Evolutionary conservation across 2,329 filamentous ascomycete genomes (phyloP), one percentile per base, ranked within the genome.

Genomic region (Paracoccidioides brasiliensis): DNA sequence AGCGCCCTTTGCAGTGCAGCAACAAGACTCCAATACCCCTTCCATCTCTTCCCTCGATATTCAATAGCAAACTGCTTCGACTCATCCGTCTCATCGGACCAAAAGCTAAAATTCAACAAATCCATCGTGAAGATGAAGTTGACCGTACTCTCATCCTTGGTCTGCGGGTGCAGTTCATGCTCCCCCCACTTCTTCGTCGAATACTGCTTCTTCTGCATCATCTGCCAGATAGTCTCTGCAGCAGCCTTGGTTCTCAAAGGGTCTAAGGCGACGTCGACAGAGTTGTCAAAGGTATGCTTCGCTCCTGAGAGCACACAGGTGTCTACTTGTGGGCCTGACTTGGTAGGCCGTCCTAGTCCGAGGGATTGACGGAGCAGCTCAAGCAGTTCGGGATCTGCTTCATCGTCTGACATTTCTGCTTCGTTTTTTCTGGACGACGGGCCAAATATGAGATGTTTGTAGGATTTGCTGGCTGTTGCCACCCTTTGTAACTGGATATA

Each of bases 51-150:
- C 33, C 82, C 90, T 48, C 79, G 80, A 70, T 96, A 97, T 56
- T 88, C 84, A 44, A 98, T 80, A 8, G 86, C 80, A 69, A 91
- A 98, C 9, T 89, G 79, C 63, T 91, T 83, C 32, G 61, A 59
- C 4, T 82, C 78, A 9, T 86, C 83, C 2, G 70, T 65, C 57
- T 77, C 72, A 53, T 88, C 84, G 12, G 88, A 94, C 93, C 93
- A 98, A 70, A 98, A 98, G 28, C 85, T 94, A 67, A 97, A 98
- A 68, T 98, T 98, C 52, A 98, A 75, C 33, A 98, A 71, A 68
- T 98, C 93, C 89, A 98, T 95, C 22, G 88, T 89, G 69, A 98
- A 97, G 64, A 98, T 91, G 68, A 98, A 97, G 60, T 88, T 85
- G 28, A 95, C 82, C 0, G 89, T 90, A 52, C 72, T 78, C 65